Base-by-base conservation (phyloP, 768 basidiomycete species). In the Trametes punicea region DNA sequence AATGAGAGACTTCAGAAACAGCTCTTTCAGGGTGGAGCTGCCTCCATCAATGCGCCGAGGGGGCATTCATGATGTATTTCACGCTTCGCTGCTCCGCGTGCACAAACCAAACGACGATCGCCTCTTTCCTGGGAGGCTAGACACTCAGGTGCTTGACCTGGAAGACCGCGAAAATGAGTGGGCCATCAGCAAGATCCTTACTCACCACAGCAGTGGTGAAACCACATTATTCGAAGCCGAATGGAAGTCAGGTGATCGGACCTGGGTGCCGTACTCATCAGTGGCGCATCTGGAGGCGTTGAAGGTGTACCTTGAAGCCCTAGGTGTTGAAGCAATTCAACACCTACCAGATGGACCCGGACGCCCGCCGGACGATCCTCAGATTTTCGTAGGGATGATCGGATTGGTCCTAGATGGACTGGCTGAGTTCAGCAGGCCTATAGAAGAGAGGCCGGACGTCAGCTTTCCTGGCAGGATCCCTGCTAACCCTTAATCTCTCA, bases 101-200 rank as follows among this genome's bases (percentile, higher is more conserved):
- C 72, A 75, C 46, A 38, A 63, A 4, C 67, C 69, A 1, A 74
- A 73, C 48, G 69, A 74, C 47, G 70, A 74, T 46, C 15, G 65
- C 1, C 29, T 54, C 21, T 72, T 72, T 50, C 68, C 69, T 2
- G 54, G 54, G 15, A 31, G 54, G 18, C 26, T 55, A 2, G 54
- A 46, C n/a, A 47, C 18, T 5, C 51, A 53, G 36, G 33, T 72
- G 23, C 31, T 38, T 0, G 65, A 53, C 8, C 38, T 67, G 6
- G 62, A 62, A 0, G 55, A 61, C 7, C 29, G 41, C 3, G 59
- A 65, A 15, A 33, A 50, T 38, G 64, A 65, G 46, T 71, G 65
- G 65, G 55, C 64, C 0, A 62, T 74, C 2, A 60, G 69, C 5
- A 16, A 25, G 20, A 6, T 57, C 4, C 29, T 51, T 4, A 4